Evolutionary conservation across 2,329 filamentous ascomycete genomes (phyloP), one percentile per base, ranked within the genome.

Genomic region (Talaromyces funiculosus): DNA sequence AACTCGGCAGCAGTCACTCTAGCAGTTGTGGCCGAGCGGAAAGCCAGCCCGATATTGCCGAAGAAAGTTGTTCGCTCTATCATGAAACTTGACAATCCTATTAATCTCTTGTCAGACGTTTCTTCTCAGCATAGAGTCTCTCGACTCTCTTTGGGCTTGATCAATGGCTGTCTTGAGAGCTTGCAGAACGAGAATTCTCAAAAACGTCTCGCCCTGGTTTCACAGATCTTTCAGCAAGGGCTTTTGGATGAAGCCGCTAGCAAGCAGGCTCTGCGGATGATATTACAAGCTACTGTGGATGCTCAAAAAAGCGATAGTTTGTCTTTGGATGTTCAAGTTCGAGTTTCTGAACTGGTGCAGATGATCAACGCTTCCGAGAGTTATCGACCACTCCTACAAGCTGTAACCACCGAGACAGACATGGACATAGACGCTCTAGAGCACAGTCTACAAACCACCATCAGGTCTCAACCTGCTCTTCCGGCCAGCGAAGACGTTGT

Each of bases 1-100:
- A 82, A 85, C 18, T 85, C 90, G 16, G 92, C 87, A 10, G 80
- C 97, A 1, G 86, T 90, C 12, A 95, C 90, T 69, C 77, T 97
- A 57, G 86, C 90, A 3, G 86, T 96, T 20, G 79, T 97, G 43
- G 89, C 90, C 1, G 90, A 96, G 70, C 88, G 92, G 73, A 86
- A 90, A 70, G 86, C 86, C 3, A 83, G 86, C 3, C 84, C 86
- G 63, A 84, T 84, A 63, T 81, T 96, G 61, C 88, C 90, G 0
- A 83, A 81, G 67, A 84, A 84, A 63, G 86, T 93, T 3, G 82
- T 87, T 31, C 90, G 86, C 71, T 70, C 72, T 22, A 67, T 79
- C 31, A 63, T 72, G 54, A 71, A 72, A 16, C 62, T 75, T 37
- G 68, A 73, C 6, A 69, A 73, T 42, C 65, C 69, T 1, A 61